Conservation (phyloP, 441 rosid genomes). For the Gossypium trilobum region DNA sequence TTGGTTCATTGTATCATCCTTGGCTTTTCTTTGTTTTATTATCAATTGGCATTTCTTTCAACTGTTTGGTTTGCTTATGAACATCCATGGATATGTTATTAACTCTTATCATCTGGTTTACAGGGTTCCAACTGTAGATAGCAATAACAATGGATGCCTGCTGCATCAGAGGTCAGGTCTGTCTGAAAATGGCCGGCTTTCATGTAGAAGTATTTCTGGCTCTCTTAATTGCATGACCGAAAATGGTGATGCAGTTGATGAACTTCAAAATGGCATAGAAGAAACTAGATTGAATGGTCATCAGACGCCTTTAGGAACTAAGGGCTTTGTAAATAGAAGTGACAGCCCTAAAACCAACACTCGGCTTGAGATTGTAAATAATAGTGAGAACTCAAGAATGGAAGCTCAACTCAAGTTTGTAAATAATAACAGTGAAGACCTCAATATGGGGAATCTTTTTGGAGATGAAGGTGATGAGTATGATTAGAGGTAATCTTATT, state of each 20-base stretch:
- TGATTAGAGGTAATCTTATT: constrained; percentile 42
- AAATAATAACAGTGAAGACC: constrained; percentile 38
- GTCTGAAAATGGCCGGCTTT: constrained; percentile 31
- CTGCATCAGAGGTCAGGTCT: constrained; percentile 30
- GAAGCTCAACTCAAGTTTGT: constrained; percentile 46
- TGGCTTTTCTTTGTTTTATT: neutral
- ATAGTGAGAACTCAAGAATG: constrained; percentile 33
- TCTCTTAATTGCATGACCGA: constrained; percentile 26
- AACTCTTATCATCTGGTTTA: neutral
- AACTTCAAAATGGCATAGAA: constrained; percentile 24
- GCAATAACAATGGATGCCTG: constrained; percentile 21
- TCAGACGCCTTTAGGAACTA: constrained; percentile 26
- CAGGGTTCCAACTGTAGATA: constrained; percentile 32
- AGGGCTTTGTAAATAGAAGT: constrained; percentile 41
- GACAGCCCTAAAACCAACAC: constrained; percentile 24
- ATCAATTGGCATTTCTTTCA: neutral
- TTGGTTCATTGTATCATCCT: neutral
- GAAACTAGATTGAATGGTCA: constrained; percentile 28
- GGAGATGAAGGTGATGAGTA: constrained; percentile 43
- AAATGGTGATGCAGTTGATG: constrained; percentile 20
- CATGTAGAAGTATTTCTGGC: constrained; percentile 30
- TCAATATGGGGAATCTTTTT: constrained; percentile 39
- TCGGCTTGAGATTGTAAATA: constrained; percentile 43
- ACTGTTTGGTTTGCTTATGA: neutral
- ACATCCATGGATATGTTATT: neutral